phyloP scores from a whole-genome alignment of 73 alveolate genomes.

The Tetrahymena malaccensis region DNA sequence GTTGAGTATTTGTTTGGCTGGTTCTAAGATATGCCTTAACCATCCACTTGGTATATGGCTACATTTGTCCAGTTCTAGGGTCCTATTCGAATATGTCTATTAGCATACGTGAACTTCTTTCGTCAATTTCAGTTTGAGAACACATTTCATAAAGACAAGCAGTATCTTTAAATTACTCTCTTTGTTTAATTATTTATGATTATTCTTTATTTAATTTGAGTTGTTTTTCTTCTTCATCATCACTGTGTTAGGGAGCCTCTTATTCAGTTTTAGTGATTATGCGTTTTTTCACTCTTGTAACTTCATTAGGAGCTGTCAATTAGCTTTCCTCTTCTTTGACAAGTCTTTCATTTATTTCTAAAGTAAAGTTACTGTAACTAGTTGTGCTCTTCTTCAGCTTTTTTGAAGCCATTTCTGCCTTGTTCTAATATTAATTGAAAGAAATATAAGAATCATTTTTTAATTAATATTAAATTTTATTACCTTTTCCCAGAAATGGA shows the following conservation, averaged over 20 bases:
- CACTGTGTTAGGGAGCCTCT: not conserved
- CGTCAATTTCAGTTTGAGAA: conserved; percentile 29
- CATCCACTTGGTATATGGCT: conserved; percentile 6
- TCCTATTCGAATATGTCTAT: conserved; percentile 35
- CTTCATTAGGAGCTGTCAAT: not conserved
- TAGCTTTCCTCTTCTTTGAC: conserved; percentile 24
- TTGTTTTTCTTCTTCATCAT: conserved; percentile 1
- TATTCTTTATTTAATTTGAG: not conserved
- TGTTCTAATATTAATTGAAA: not conserved
- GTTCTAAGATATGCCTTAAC: not conserved
- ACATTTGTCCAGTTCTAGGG: conserved; percentile 1
- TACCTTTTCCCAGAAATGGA: conserved; percentile 34
- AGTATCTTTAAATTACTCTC: not conserved
- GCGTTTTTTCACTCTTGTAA: not conserved
- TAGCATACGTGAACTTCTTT: not conserved
- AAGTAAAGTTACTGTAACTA: conserved; percentile 1
- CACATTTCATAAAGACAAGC: conserved; percentile 23
- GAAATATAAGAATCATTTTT: not conserved
- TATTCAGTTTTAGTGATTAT: not conserved
- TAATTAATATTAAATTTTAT: too few relatives aligned
- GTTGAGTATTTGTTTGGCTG: not conserved
- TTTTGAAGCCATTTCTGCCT: conserved; percentile 29
- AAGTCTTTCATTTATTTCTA: conserved; percentile 18
- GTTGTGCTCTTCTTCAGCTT: conserved; percentile 18
- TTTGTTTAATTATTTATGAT: not conserved